These are phyloP conservation scores for Hypericum perforatum DNA, from an alignment of 345 rosid genomes.

Conservation along the genomic window DNA sequence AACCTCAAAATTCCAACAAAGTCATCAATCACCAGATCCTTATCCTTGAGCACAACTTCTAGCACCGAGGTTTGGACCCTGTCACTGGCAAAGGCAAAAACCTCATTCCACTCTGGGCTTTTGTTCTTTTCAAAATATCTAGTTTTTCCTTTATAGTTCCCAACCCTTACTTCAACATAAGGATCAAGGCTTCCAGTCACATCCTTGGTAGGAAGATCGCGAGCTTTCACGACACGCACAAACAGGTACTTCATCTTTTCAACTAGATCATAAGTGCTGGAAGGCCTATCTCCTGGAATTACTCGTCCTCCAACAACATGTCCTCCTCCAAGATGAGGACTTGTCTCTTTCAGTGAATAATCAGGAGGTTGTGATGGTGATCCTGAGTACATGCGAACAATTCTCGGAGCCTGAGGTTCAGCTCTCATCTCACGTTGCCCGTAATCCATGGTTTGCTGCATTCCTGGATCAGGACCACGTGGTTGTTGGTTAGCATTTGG, in stretches of 20 bases:
- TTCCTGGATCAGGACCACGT: slow-evolving; percentile 11
- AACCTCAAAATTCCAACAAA: slow-evolving; percentile 20
- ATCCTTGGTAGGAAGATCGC: slow-evolving; percentile 22
- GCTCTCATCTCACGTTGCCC: slow-evolving; percentile 41
- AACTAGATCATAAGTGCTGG: slow-evolving; percentile 25
- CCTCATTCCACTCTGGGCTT: slow-evolving; percentile 26
- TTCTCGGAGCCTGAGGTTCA: slow-evolving; percentile 33
- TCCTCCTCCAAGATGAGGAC: slow-evolving; percentile 25
- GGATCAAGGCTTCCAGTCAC: slow-evolving; percentile 26
- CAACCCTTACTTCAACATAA: slow-evolving; percentile 25
- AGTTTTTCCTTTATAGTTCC: slow-evolving; percentile 22
- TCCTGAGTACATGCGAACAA: slow-evolving; percentile 31
- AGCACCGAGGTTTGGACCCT: slow-evolving; percentile 20
- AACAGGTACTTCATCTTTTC: slow-evolving; percentile 23
- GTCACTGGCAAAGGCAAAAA: slow-evolving; percentile 25
- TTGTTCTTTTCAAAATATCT: slow-evolving; percentile 18
- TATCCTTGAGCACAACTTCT: slow-evolving; percentile 23
- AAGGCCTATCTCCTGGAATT: slow-evolving; percentile 17
- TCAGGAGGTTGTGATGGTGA: slow-evolving; percentile 28
- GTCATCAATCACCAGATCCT: slow-evolving; percentile 21
- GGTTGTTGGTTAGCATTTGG: slow-evolving; percentile 23
- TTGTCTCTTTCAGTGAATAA: slow-evolving; percentile 21
- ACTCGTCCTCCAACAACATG: slow-evolving; percentile 66
- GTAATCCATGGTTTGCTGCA: slow-evolving; percentile 24
- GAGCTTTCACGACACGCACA: slow-evolving; percentile 21